Evolutionary conservation across 352 stramenopile genomes (phyloP).

Genomic region (Phytophthora lateralis): DNA sequence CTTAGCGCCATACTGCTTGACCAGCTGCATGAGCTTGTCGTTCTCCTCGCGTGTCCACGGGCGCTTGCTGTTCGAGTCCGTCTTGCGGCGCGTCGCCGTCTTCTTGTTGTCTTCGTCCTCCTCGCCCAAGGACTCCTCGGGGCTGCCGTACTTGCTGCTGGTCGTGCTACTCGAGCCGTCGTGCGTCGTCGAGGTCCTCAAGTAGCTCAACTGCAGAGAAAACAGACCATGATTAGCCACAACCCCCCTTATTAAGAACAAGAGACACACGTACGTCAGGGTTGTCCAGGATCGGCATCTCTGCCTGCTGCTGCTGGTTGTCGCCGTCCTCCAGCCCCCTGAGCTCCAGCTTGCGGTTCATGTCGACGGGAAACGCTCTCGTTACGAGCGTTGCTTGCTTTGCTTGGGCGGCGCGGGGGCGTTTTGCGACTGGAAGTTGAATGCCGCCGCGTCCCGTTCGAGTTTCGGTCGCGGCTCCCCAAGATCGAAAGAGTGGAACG

Average conservation of each 20-base stretch:
- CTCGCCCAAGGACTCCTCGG: slow-evolving; percentile 69
- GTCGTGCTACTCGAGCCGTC: slow-evolving; percentile 31
- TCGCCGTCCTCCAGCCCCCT: slow-evolving; percentile 44
- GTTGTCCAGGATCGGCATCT: slow-evolving; percentile 50
- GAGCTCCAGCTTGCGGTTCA: slow-evolving; percentile 83
- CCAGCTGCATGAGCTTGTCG: slow-evolving; percentile 86
- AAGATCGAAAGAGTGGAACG: slow-evolving; percentile 46
- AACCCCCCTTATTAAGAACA: no score
- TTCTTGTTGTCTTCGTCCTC: slow-evolving; percentile 63
- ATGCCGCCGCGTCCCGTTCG: slow-evolving; percentile 30
- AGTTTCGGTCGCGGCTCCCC: slow-evolving; percentile 21
- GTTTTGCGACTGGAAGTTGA: slow-evolving; percentile 42
- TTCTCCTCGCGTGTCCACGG: slow-evolving; percentile 90
- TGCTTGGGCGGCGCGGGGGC: slow-evolving; percentile 35
- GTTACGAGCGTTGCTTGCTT: slow-evolving; percentile 20
- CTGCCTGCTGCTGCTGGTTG: slow-evolving; percentile 34
- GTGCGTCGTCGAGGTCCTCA: slow-evolving; percentile 28
- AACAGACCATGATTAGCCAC: neutral
- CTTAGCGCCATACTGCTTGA: slow-evolving; percentile 90
- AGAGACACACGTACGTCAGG: slow-evolving; percentile 40
- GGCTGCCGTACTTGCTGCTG: slow-evolving; percentile 44
- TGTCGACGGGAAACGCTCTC: slow-evolving; percentile 20
- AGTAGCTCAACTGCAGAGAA: slow-evolving; percentile 36
- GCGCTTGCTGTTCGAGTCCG: slow-evolving; percentile 86
- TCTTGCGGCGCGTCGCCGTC: slow-evolving; percentile 47